Conservation (phyloP, 1,139 yeast species). For the Suhomyces ambrosiae region DNA sequence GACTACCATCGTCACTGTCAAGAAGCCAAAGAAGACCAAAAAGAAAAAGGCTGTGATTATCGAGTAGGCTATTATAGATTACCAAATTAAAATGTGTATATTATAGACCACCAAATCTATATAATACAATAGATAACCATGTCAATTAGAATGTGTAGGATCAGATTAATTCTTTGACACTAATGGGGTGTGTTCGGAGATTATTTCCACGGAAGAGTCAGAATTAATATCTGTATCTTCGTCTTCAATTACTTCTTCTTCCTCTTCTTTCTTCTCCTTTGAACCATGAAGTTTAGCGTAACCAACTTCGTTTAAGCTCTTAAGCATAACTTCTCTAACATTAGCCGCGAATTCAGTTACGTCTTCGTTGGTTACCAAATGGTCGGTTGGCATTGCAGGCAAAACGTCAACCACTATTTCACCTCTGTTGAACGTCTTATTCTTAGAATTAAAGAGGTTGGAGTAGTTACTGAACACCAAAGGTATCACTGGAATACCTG, state of each 20-base stretch:
- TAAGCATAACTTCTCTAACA: conserved; percentile 38
- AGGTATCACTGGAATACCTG: conserved; percentile 86
- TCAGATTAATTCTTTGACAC: conserved; percentile 22
- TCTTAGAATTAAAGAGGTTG: conserved; percentile 61
- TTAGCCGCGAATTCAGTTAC: conserved; percentile 51
- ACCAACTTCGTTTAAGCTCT: conserved; percentile 34
- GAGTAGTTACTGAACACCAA: conserved; percentile 85
- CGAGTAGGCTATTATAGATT: no score
- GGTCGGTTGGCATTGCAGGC: conserved; percentile 64
- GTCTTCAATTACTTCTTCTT: conserved; percentile 6
- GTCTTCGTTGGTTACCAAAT: conserved; percentile 57
- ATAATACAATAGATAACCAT: conserved; percentile 5
- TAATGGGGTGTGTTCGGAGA: conserved; percentile 30
- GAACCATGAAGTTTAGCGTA: conserved; percentile 27
- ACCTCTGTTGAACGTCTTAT: conserved; percentile 60
- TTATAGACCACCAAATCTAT: background rate
- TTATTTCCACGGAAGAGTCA: conserved; percentile 27
- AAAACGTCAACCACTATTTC: conserved; percentile 65
- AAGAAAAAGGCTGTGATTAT: conserved; percentile 38
- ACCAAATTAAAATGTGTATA: no score
- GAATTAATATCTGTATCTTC: conserved; percentile 14
- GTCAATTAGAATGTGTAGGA: no score
- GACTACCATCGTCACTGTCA: conserved; percentile 21
- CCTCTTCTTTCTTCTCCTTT: conserved; percentile 10
- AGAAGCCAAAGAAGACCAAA: conserved; percentile 32